A percentile compares a stretch with the other conserved stretches of the same genome.
Conservation (phyloP, 148 eudicot species). For the Camellia granthamiana region DNA sequence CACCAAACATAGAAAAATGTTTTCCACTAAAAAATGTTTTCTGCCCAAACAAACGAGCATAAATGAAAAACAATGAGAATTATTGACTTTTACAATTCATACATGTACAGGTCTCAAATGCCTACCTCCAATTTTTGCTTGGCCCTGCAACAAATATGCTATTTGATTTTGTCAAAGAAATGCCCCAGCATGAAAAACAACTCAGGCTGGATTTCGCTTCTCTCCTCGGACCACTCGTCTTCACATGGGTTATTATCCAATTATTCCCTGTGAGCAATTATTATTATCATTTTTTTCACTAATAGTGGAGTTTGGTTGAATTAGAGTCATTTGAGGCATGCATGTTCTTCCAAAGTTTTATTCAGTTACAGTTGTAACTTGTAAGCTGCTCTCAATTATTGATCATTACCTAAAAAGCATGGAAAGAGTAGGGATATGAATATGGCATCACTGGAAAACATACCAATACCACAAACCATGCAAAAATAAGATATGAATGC, state of each 20-base stretch:
- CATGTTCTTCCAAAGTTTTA: background rate
- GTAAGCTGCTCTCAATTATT: background rate
- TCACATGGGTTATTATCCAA: constrained; percentile 77
- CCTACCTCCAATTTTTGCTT: constrained; percentile 58
- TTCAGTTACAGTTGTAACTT: background rate
- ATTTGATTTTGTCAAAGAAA: constrained; percentile 83
- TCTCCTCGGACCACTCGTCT: constrained; percentile 77
- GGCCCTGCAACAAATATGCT: constrained; percentile 56
- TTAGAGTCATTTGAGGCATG: background rate
- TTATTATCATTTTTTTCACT: background rate
- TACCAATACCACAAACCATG: background rate
- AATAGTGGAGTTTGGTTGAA: background rate
- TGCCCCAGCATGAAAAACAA: constrained; percentile 76
- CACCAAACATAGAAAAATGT: too few relatives aligned
- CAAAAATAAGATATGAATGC: too few relatives aligned
- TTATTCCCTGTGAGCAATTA: constrained; percentile 54
- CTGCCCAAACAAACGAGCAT: too few relatives aligned
- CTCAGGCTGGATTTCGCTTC: constrained; percentile 65
- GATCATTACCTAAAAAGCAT: background rate
- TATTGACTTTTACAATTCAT: constrained; percentile 13
- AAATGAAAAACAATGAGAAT: background rate
- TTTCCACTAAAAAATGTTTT: too few relatives aligned
- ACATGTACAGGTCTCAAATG: constrained; percentile 70
- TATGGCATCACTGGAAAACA: background rate
- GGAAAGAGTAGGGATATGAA: background rate